Percentiles rank a stretch among this genome's conserved stretches.
Evolutionary conservation across 2,329 filamentous ascomycete species (phyloP).

Genomic region (Rhynchosporium graminicola): DNA sequence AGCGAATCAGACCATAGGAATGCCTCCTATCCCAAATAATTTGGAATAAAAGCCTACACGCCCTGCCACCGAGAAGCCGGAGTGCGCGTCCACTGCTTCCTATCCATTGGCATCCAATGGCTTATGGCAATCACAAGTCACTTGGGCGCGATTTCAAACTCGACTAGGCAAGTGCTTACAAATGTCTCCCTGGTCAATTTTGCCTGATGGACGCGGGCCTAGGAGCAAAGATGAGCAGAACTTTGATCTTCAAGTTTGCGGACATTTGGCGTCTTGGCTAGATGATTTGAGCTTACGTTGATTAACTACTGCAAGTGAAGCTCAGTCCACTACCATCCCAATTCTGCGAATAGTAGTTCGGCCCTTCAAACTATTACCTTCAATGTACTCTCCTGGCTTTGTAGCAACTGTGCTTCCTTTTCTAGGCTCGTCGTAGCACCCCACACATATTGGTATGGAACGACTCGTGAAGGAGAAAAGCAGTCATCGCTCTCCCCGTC

Average conservation of each 20-base stretch:
- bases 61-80: slow-evolving; percentile 11
- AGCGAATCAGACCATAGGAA: not conserved
- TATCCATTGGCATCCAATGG: not conserved
- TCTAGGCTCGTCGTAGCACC: not conserved
- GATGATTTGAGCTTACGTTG: not conserved
- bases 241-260: not conserved
- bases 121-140: slow-evolving; percentile 5
- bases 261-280: not conserved
- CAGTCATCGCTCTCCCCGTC: slow-evolving; percentile 23
- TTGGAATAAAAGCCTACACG: slow-evolving; percentile 2
- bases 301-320: not conserved
- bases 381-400: not conserved
- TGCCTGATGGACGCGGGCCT: not conserved
- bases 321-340: not conserved
- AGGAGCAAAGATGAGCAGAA: not conserved
- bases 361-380: not conserved
- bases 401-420: not conserved
- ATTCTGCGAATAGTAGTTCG: slow-evolving; percentile 2
- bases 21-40: not conserved
- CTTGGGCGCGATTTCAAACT: not conserved
- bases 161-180: not conserved
- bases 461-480: slow-evolving; percentile 27
- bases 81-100: not conserved
- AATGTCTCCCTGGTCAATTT: not conserved
- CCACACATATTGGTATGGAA: not conserved